Evolutionary conservation across 768 basidiomycete species (phyloP), one percentile per base, ranked within the genome.

Genomic region (Suillus clintonianus): DNA sequence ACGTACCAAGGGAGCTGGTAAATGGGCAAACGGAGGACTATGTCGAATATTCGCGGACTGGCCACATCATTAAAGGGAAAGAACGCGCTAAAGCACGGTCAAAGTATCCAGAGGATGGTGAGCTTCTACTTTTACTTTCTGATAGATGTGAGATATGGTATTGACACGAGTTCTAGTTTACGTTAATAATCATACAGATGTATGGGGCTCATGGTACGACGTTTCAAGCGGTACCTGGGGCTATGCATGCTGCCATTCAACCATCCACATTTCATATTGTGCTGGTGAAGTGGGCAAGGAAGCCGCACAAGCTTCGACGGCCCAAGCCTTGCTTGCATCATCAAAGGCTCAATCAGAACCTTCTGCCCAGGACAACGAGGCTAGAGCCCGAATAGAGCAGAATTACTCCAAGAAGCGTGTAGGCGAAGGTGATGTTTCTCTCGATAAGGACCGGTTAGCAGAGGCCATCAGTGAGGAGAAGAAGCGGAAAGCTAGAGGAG

Each of bases 191-290:
- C 97, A 99, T 71, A 95, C 91, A 0, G 81, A 87, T 5, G 89
- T 98, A n/a, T 99, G 97, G 97, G 97, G 97, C 51, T 99, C 97
- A 50, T 99, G 89, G 88, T 99, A 92, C 74, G 88, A 92, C 67
- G 65, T 80, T 17, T 79, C 85, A 14, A 82, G 84, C 3, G 86
- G 89, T 15, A 72, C 80, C 64, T 99, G 97, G 97, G 97, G 97
- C 42, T 99, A 90, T 75, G 90, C 86, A 32, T 99, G 97, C 76
- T 99, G 97, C 72, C 96, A 97, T 72, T 95, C 95, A 11, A 82
- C 72, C 51, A 80, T 94, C 34, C 90, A 94, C 70, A 79, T 92
- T 57, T 96, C 96, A 19, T 98, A 98, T 74, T 98, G 96, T 73
- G 88, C 95, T 60, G 96, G 96, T 4, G 73, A 85, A 73, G 92